Evolutionary conservation across 2,329 filamentous ascomycete genomes (phyloP).

Genomic region (Ascochyta koolunga): DNA sequence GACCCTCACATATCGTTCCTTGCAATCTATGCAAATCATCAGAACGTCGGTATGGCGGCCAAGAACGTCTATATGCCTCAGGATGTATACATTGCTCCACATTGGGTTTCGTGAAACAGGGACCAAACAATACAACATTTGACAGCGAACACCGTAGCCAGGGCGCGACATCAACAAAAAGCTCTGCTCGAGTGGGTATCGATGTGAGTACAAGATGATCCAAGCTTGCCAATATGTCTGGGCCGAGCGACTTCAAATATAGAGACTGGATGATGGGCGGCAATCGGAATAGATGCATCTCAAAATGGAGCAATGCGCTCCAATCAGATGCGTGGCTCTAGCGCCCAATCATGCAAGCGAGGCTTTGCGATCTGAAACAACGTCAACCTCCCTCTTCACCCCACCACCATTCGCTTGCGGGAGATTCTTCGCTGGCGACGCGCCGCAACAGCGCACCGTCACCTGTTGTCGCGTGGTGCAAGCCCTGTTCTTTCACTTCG

Average conservation of each 20-base stretch:
- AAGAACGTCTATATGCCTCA: conserved; percentile 15
- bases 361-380: conserved; percentile 29
- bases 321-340: conserved; percentile 29
- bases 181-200: no score
- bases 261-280: conserved; percentile 33
- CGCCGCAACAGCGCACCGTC: conserved; percentile 35
- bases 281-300: conserved; percentile 18
- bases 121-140: conserved; percentile 2
- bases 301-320: conserved; percentile 27
- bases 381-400: conserved; percentile 7
- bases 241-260: conserved; percentile 23
- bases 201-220: background rate
- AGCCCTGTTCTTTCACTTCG: conserved; percentile 26
- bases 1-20: conserved; percentile 12
- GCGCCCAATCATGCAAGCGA: conserved; percentile 28
- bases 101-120: conserved; percentile 1
- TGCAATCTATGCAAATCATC: conserved; percentile 7
- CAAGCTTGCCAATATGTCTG: conserved; percentile 18
- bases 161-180: no score
- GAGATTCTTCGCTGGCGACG: conserved; percentile 29
- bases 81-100: conserved; percentile 9
- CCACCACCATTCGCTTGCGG: conserved; percentile 27
- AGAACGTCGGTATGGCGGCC: conserved; percentile 7
- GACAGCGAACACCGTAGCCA: background rate
- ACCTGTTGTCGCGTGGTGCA: conserved; percentile 42